These are phyloP conservation scores for Penicillium crystallinum DNA, from an alignment of 495 filamentous ascomycete genomes.

Conservation along the genomic window DNA sequence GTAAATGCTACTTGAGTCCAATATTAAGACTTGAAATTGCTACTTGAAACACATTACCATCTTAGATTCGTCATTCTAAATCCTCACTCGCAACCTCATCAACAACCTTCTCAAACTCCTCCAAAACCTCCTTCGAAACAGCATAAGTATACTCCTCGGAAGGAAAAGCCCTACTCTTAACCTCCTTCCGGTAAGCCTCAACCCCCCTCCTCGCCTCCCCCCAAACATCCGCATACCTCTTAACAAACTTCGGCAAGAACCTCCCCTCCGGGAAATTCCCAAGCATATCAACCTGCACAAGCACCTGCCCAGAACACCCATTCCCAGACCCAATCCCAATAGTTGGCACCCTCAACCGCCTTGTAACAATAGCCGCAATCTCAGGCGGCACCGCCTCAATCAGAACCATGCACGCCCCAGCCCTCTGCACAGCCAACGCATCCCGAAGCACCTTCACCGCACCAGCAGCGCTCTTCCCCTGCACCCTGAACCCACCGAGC, in stretches of 20 bases:
- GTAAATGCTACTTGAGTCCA: no score
- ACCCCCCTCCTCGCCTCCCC: slow-evolving; percentile 74
- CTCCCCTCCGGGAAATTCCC: slow-evolving; percentile 90
- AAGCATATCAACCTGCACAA: slow-evolving; percentile 94
- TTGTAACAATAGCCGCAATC: slow-evolving; percentile 76
- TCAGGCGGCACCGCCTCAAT: slow-evolving; percentile 88
- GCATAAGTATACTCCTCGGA: slow-evolving; percentile 85
- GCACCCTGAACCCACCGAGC: slow-evolving; percentile 90
- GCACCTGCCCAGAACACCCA: slow-evolving; percentile 88
- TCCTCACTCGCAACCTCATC: slow-evolving; percentile 20
- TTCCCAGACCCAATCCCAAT: slow-evolving; percentile 97
- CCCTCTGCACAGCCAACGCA: slow-evolving; percentile 83
- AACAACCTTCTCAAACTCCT: slow-evolving; percentile 61
- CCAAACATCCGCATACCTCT: slow-evolving; percentile 93
- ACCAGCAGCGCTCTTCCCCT: slow-evolving; percentile 73
- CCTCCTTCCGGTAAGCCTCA: slow-evolving; percentile 72
- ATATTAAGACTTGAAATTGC: not conserved
- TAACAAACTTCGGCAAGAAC: slow-evolving; percentile 94
- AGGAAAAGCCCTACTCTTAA: slow-evolving; percentile 84
- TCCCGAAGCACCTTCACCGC: slow-evolving; percentile 79
- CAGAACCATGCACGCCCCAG: slow-evolving; percentile 79
- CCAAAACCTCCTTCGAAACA: slow-evolving; percentile 68
- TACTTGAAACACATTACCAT: not conserved
- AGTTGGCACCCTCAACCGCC: slow-evolving; percentile 79
- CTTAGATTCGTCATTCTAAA: not conserved